Evolutionary conservation across 2,329 filamentous ascomycete genomes (phyloP), one percentile per base, ranked within the genome.

Genomic region (Aspergillus proliferans): DNA sequence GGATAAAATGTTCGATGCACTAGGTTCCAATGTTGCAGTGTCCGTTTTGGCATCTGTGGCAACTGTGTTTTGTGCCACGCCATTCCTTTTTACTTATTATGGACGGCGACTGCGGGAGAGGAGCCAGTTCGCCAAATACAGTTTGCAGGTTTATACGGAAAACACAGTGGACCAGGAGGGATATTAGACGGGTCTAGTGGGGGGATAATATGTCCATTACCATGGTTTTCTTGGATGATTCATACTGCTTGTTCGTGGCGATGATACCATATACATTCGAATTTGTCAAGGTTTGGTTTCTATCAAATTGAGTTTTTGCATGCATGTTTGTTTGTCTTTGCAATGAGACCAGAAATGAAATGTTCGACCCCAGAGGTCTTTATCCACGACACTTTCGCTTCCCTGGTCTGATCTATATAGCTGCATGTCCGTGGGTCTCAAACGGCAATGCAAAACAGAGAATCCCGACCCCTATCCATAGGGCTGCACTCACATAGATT

Each of bases 401-500:
- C 18, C 18, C 18, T 22, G 8, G 3, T 22, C 18, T 10, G 18
- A 12, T 21, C 10, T 51, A 62, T 15, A 61, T 47, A n/a, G 58
- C 56, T 46, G 52, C 47, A 49, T 59, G 58, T 2, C 59, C 59
- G 50, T 72, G 69, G 2, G 73, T 76, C 58, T 76, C 72, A 52
- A 71, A 76, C 4, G 73, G 73, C 48, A 76, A 47, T 1, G 64
- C 70, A 39, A 75, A 57, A 47, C 68, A 73, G 33, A 73, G 58
- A 0, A 71, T 30, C 14, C 73, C 73, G 1, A 71, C 70, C 6
- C 67, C 45, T 14, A 75, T 63, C 71, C 72, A 76, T 43, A 76
- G 53, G 4, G 69, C 71, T 21, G 73, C 73, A 55, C 69, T 73
- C 1, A 64, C 69, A 51, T 74, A 76, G 19, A 76, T 73, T 1